Percentiles rank a stretch among this genome's conserved stretches.
phyloP scores from a whole-genome alignment of 2,329 filamentous ascomycete species.

The Botrytis byssoidea region DNA sequence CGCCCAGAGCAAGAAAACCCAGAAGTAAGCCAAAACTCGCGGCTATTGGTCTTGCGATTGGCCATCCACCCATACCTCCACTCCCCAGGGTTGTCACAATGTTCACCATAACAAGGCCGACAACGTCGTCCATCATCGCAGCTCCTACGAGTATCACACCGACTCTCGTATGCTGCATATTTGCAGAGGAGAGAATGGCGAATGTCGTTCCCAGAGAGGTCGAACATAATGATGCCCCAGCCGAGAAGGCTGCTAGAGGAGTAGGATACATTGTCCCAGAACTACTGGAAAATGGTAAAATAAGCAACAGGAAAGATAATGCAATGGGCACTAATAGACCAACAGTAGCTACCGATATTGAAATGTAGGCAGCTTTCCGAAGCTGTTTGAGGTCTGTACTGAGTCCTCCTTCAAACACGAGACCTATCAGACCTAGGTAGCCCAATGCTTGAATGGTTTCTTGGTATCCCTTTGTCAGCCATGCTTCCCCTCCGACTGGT shows the following conservation, averaged over 20 bases:
- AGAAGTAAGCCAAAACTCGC: slow-evolving; percentile 32
- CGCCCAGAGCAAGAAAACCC: slow-evolving; percentile 22
- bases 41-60: slow-evolving; percentile 27
- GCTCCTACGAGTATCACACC: slow-evolving; percentile 66
- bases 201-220: slow-evolving; percentile 74
- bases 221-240: slow-evolving; percentile 70
- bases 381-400: slow-evolving; percentile 41
- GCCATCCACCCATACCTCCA: slow-evolving; percentile 24
- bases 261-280: slow-evolving; percentile 26
- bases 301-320: slow-evolving; percentile 55
- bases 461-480: slow-evolving; percentile 54
- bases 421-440: slow-evolving; percentile 68
- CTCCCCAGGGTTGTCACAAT: slow-evolving; percentile 65
- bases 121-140: slow-evolving; percentile 80
- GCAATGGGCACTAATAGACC: slow-evolving; percentile 64
- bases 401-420: slow-evolving; percentile 60
- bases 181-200: slow-evolving; percentile 60
- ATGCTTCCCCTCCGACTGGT: slow-evolving; percentile 61
- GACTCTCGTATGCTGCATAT: slow-evolving; percentile 52
- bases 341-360: slow-evolving; percentile 60
- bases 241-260: slow-evolving; percentile 56
- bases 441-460: slow-evolving; percentile 61
- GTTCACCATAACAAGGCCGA: slow-evolving; percentile 74
- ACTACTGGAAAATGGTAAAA: slow-evolving; percentile 30
- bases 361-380: slow-evolving; percentile 59